These are phyloP conservation scores for Capillidium heterosporum DNA, from an alignment of 371 early-diverging fungal genomes.

Conservation along the genomic window DNA sequence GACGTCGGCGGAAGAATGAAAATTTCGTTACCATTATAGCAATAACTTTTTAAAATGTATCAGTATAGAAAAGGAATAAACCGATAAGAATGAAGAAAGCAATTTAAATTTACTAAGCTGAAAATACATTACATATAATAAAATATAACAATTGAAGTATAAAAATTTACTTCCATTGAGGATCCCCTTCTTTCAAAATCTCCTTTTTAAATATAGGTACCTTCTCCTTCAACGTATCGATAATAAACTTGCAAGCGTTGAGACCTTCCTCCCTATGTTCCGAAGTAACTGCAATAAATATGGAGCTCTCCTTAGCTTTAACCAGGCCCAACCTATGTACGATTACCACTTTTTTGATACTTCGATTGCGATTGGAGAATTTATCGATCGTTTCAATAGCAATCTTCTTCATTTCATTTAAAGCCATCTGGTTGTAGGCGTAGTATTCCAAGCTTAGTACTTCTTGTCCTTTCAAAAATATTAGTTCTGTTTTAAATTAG, in stretches of 20 bases:
- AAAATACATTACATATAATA: no score
- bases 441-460: background rate
- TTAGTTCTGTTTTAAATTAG: background rate
- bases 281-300: constrained; percentile 58
- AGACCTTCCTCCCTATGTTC: constrained; percentile 60
- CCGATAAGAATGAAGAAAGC: no score
- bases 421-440: background rate
- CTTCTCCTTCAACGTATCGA: constrained; percentile 61
- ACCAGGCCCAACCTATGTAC: constrained; percentile 56
- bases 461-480: background rate
- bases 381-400: background rate
- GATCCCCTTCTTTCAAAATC: constrained; percentile 49
- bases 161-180: constrained; percentile 55
- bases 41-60: no score
- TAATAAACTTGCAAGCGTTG: constrained; percentile 53
- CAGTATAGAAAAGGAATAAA: no score
- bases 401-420: background rate
- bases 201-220: constrained; percentile 90
- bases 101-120: no score
- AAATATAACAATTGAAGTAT: no score
- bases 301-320: constrained; percentile 60
- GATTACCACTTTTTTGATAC: constrained; percentile 3
- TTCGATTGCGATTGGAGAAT: background rate
- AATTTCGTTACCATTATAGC: no score
- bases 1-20: no score